Evolutionary conservation across 2,329 filamentous ascomycete genomes (phyloP).

Genomic region (Bisporella sp.): DNA sequence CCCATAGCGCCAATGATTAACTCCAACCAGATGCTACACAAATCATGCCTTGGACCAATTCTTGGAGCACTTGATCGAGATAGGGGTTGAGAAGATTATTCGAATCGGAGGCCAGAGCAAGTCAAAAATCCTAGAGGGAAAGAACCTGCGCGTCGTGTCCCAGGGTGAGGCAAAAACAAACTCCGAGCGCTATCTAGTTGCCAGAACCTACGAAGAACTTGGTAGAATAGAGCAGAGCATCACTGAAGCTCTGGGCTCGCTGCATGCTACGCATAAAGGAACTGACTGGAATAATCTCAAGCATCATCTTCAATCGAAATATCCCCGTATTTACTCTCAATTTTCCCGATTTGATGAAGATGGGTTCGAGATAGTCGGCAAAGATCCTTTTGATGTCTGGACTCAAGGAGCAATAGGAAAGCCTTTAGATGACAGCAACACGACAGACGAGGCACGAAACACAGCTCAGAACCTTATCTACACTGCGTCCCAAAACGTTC

Average conservation of each 20-base stretch:
- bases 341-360: constrained; percentile 14
- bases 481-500: constrained; percentile 4
- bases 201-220: constrained; percentile 5
- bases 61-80: constrained; percentile 40
- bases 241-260: neutral
- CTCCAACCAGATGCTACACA: constrained; percentile 23
- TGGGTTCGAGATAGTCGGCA: constrained; percentile 11
- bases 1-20: constrained; percentile 17
- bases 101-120: constrained; percentile 35
- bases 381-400: constrained; percentile 16
- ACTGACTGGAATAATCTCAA: constrained; percentile 8
- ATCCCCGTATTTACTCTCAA: constrained; percentile 13
- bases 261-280: constrained; percentile 6
- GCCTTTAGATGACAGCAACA: neutral
- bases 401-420: neutral
- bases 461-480: constrained; percentile 3
- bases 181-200: constrained; percentile 9
- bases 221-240: constrained; percentile 7
- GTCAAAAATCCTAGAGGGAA: constrained; percentile 13
- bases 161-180: constrained; percentile 10
- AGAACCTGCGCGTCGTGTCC: constrained; percentile 17
- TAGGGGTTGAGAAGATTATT: constrained; percentile 37
- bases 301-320: constrained; percentile 5
- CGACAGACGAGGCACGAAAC: neutral
- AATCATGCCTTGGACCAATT: constrained; percentile 31